Base-by-base conservation (phyloP, 1,284 basidiomycete species). In the Megacollybia platyphylla region DNA sequence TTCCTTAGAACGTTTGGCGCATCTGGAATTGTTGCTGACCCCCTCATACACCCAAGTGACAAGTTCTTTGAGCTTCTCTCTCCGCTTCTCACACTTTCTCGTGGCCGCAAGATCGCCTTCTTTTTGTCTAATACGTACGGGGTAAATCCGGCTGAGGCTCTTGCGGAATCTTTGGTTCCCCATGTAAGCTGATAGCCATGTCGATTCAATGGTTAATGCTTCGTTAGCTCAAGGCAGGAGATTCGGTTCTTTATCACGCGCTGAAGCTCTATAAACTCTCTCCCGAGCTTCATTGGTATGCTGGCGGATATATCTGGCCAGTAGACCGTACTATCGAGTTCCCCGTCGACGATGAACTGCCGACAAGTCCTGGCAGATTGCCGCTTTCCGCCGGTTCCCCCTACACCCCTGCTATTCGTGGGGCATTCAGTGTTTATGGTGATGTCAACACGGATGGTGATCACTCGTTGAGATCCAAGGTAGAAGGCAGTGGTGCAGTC, bases 221-320 rank as follows among this genome's bases (percentile, higher is more conserved):
- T 28, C 30, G 37, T 43, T 31, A 87, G 85, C 61, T 87, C 40
- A 85, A 83, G 61, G 82, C 80, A 26, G 77, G 78, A 13, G 84
- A 87, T 52, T 76, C 79, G 4, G 57, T 84, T 30, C 58, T 87
- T 9, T 85, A 83, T 56, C 79, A 83, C 44, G 79, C 82, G 2
- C 61, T 87, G 52, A 84, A 82, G 57, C 57, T 79, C 20, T 86
- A 78, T 63, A 84, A 85, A 49, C 73, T 87, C 30, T 57, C 63
- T 1, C 80, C 82, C 0, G 80, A 82, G 48, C 67, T 87, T 1
- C 78, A 81, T 44, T 87, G 83, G 79, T 75, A 76, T 15, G 84
- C 85, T 20, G 83, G 83, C 4, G 81, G 82, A 9, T 85, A 80
- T 57, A 68, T 87, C 47, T 87, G 85, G 84, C 77, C 83, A 2